A percentile compares a stretch with the other conserved stretches of the same genome.
Evolutionary conservation across 371 early-diverging fungal species (phyloP).

Genomic region (Umbelopsis sp.): DNA sequence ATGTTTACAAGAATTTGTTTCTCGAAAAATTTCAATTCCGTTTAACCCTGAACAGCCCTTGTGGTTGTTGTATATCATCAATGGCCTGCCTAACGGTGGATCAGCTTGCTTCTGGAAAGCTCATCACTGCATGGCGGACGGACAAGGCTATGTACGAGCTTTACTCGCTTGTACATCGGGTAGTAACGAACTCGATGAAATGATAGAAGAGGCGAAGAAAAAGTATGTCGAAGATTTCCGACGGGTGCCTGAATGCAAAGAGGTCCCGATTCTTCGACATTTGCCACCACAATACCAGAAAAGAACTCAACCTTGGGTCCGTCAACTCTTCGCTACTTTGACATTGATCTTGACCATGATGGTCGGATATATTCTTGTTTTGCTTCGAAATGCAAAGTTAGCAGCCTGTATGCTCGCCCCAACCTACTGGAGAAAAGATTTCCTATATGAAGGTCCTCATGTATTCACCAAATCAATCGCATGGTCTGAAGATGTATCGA

Average conservation of each 20-base stretch:
- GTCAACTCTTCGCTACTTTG: slow-evolving; percentile 11
- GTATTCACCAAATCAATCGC: slow-evolving; percentile 35
- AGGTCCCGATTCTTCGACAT: slow-evolving; percentile 6
- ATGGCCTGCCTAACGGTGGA: slow-evolving; percentile 30
- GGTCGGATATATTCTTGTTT: slow-evolving; percentile 7
- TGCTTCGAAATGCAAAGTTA: slow-evolving; percentile 2
- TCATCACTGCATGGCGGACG: slow-evolving; percentile 40
- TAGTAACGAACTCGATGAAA: neutral
- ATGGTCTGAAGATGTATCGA: slow-evolving; percentile 37
- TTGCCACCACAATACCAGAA: slow-evolving; percentile 3
- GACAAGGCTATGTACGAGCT: slow-evolving; percentile 32
- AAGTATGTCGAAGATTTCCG: neutral
- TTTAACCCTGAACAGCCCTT: slow-evolving; percentile 38
- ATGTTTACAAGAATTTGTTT: slow-evolving; percentile 24
- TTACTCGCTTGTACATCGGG: slow-evolving; percentile 34
- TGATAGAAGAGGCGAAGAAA: neutral
- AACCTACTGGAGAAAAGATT: slow-evolving; percentile 21
- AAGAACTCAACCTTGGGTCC: slow-evolving; percentile 2
- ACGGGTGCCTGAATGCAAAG: neutral
- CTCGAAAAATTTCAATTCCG: slow-evolving; percentile 25
- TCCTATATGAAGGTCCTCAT: slow-evolving; percentile 36
- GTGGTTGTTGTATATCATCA: slow-evolving; percentile 41
- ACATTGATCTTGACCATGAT: slow-evolving; percentile 1
- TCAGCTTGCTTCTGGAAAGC: slow-evolving; percentile 47
- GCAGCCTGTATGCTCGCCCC: neutral